Percentiles rank a stretch among this genome's conserved stretches.
These are phyloP conservation scores for Henckelia pumila DNA, from an alignment of 257 asterid species.

Conservation along the genomic window DNA sequence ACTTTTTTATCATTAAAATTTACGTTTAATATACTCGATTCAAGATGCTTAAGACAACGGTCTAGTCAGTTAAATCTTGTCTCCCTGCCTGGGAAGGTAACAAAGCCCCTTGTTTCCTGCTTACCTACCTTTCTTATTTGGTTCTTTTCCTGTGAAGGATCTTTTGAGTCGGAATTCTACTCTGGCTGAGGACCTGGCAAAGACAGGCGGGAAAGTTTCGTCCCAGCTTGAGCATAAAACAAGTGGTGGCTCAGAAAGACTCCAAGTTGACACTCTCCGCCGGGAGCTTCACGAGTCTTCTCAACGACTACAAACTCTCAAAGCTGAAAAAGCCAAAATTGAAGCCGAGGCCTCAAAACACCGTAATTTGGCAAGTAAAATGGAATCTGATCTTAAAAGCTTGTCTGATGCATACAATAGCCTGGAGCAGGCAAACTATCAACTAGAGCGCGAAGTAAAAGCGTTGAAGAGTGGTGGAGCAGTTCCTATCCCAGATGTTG, in stretches of 20 bases:
- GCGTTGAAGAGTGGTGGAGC: conserved; percentile 55
- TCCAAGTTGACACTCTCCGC: conserved; percentile 61
- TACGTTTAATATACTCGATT: not conserved
- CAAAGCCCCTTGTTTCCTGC: conserved; percentile 5
- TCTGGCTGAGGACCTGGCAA: conserved; percentile 72
- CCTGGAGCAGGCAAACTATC: conserved; percentile 79
- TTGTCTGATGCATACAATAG: conserved; percentile 92
- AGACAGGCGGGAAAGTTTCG: conserved; percentile 54
- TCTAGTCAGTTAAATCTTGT: not conserved
- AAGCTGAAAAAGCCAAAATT: conserved; percentile 59
- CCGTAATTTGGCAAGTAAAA: conserved; percentile 49
- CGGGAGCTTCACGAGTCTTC: conserved; percentile 68
- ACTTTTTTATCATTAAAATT: not conserved
- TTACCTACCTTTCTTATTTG: not conserved
- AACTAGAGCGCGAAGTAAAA: conserved; percentile 66
- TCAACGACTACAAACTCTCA: conserved; percentile 64
- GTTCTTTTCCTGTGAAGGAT: conserved; percentile 41
- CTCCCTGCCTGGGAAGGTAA: conserved; percentile 5
- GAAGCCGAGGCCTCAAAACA: conserved; percentile 58
- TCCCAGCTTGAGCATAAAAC: conserved; percentile 50
- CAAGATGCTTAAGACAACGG: not conserved
- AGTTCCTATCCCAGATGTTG: conserved; percentile 45
- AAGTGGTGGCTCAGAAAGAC: conserved; percentile 64
- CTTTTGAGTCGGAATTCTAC: conserved; percentile 79
- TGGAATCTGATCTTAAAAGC: conserved; percentile 83